A percentile compares a stretch with the other conserved stretches of the same genome.
phyloP scores from a whole-genome alignment of 257 asterid species.

The Thymus mandschuricus region DNA sequence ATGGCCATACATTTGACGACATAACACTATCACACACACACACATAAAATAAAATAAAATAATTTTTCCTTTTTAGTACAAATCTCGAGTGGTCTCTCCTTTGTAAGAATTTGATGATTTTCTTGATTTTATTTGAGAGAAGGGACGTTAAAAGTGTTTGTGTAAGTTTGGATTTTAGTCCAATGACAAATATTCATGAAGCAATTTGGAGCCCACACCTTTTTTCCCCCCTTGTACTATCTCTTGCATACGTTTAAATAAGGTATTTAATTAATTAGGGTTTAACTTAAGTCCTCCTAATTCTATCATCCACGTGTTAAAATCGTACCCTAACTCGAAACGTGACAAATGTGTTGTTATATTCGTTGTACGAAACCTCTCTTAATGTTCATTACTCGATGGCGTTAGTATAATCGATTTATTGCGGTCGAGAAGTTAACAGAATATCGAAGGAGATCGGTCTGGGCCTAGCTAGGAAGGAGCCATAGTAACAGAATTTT shows the following conservation, averaged over 20 bases:
- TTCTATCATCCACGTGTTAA: too few relatives aligned
- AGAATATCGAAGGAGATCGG: too few relatives aligned
- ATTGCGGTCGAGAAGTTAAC: too few relatives aligned
- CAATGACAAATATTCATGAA: neutral
- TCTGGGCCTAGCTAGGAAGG: too few relatives aligned
- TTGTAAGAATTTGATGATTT: constrained; percentile 38
- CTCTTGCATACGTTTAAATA: neutral
- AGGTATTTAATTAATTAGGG: neutral
- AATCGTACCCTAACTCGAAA: too few relatives aligned
- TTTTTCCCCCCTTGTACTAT: neutral
- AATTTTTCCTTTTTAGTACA: constrained; percentile 23
- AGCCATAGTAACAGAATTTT: too few relatives aligned
- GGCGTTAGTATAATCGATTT: too few relatives aligned
- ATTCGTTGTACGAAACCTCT: too few relatives aligned
- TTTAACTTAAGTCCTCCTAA: neutral
- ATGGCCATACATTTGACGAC: constrained; percentile 45
- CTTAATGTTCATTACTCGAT: too few relatives aligned
- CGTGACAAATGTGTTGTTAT: too few relatives aligned
- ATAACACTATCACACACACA: constrained; percentile 48
- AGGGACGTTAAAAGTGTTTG: too few relatives aligned
- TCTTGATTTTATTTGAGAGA: neutral
- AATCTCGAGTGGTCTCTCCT: constrained; percentile 39
- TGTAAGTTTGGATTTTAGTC: constrained; percentile 6
- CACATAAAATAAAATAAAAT: constrained; percentile 22
- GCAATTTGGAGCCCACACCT: neutral